These are phyloP conservation scores for Artomyces pyxidatus DNA, from an alignment of 768 basidiomycete genomes.

Conservation along the genomic window DNA sequence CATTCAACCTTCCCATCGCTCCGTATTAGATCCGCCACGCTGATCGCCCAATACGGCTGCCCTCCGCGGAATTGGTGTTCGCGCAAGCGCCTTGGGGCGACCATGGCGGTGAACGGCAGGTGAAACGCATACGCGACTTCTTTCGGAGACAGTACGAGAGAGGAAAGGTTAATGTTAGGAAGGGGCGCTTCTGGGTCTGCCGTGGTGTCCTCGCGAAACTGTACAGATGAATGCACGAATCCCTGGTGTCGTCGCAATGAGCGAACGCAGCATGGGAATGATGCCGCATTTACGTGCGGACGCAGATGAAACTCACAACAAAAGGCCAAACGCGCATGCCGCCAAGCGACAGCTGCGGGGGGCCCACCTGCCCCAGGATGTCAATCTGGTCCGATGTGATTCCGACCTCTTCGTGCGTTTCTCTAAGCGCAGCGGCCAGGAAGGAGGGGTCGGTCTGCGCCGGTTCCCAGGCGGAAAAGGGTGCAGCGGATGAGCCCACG, in stretches of 20 bases:
- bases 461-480: neutral
- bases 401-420: slow-evolving; percentile 70
- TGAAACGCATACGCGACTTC: slow-evolving; percentile 72
- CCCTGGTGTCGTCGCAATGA: slow-evolving; percentile 16
- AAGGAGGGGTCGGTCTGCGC: slow-evolving; percentile 44
- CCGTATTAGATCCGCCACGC: slow-evolving; percentile 51
- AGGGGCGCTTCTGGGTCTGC: slow-evolving; percentile 33
- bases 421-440: slow-evolving; percentile 53
- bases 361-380: slow-evolving; percentile 56
- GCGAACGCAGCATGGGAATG: neutral
- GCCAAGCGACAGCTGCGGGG: slow-evolving; percentile 48
- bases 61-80: slow-evolving; percentile 46
- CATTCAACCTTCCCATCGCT: slow-evolving; percentile 19
- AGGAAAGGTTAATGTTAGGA: slow-evolving; percentile 49
- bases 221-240: slow-evolving; percentile 20
- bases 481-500: neutral
- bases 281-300: slow-evolving; percentile 14
- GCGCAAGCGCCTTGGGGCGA: slow-evolving; percentile 40
- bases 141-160: slow-evolving; percentile 42
- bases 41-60: slow-evolving; percentile 57
- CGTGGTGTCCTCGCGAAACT: slow-evolving; percentile 2
- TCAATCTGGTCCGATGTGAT: slow-evolving; percentile 53
- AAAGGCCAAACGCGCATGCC: slow-evolving; percentile 69
- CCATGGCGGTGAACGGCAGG: slow-evolving; percentile 49
- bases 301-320: slow-evolving; percentile 51